Evolutionary conservation across 1,284 basidiomycete genomes (phyloP).

Genomic region (Malassezia yamatoensis): DNA sequence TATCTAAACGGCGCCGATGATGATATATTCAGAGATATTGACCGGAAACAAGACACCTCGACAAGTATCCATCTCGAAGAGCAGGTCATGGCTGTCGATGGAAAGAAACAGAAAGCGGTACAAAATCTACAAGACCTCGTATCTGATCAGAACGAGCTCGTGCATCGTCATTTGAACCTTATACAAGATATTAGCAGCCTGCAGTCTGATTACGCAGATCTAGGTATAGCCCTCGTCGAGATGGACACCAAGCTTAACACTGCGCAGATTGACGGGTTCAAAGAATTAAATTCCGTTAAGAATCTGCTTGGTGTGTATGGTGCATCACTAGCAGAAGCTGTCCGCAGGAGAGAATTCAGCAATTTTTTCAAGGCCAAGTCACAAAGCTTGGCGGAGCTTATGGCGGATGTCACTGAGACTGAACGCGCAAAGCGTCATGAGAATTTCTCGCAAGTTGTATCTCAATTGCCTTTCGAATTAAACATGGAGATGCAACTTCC

Average conservation of each 20-base stretch:
- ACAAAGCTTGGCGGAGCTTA: constrained; percentile 41
- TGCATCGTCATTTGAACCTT: constrained; percentile 32
- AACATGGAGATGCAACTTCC: constrained; percentile 34
- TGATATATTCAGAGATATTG: background rate
- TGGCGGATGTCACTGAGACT: constrained; percentile 34
- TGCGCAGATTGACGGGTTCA: constrained; percentile 59
- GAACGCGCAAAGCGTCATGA: constrained; percentile 33
- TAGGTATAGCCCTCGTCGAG: constrained; percentile 24
- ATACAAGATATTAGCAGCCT: constrained; percentile 43
- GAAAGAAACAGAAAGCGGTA: background rate
- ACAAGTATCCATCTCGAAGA: background rate
- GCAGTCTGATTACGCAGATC: constrained; percentile 44
- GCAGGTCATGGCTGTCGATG: background rate
- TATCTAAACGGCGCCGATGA: constrained; percentile 22
- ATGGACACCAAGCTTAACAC: constrained; percentile 32
- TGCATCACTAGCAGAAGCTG: constrained; percentile 79
- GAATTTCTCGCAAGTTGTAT: constrained; percentile 24
- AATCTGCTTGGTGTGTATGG: constrained; percentile 86
- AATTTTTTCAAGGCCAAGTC: constrained; percentile 31
- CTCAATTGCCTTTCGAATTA: constrained; percentile 35
- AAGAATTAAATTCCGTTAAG: constrained; percentile 77
- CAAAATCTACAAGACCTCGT: constrained; percentile 28
- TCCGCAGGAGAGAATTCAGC: constrained; percentile 71
- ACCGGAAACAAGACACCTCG: background rate
- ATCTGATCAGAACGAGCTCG: constrained; percentile 42